Evolutionary conservation across 805 yeast species (phyloP), one percentile per base, ranked within the genome.

Genomic region (Yamadazyma paraphyllophila): DNA sequence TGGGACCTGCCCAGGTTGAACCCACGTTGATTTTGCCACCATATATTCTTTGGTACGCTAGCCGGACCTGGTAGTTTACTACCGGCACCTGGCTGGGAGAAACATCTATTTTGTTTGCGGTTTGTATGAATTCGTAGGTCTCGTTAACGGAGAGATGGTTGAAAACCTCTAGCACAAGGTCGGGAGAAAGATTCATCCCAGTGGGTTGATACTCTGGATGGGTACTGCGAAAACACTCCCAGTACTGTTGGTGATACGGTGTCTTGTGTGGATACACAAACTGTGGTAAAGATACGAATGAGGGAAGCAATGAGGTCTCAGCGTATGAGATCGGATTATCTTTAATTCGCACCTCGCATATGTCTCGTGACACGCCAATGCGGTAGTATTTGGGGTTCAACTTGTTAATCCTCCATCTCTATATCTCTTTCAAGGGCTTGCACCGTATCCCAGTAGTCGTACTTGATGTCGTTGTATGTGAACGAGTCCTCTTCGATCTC

Each of bases 381-480:
- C 24, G n/a, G n/a, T n/a, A n/a, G n/a, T n/a, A n/a, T n/a, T n/a
- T n/a, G n/a, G n/a, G n/a, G n/a, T n/a, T n/a, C n/a, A n/a, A n/a
- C n/a, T n/a, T n/a, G n/a, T 20, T 20, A 20, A 20, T 33, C 47
- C 12, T 40, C 49, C 69, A 65, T 63, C 12, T 60, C 66, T 11
- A 55, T 38, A 44, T 67, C 72, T 14, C 39, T 42, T n/a, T 58
- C 58, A 11, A 60, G 40, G 7, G 56, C 45, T 4, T 38, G 33
- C 10, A 67, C 44, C 7, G 53, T 60, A 43, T 66, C 73, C 73
- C 74, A 69, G 51, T 69, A 69, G 36, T 56, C 57, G 46, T 70
- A 70, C 43, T 56, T 54, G 17, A 63, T 49, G 35, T 62, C 64
- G n/a, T 53, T 48, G 36, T 45, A 53, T 12, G 37, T 36, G 14